Evolutionary conservation across 352 stramenopile genomes (phyloP), one percentile per base, ranked within the genome.

Genomic region (Phytophthora constricta): DNA sequence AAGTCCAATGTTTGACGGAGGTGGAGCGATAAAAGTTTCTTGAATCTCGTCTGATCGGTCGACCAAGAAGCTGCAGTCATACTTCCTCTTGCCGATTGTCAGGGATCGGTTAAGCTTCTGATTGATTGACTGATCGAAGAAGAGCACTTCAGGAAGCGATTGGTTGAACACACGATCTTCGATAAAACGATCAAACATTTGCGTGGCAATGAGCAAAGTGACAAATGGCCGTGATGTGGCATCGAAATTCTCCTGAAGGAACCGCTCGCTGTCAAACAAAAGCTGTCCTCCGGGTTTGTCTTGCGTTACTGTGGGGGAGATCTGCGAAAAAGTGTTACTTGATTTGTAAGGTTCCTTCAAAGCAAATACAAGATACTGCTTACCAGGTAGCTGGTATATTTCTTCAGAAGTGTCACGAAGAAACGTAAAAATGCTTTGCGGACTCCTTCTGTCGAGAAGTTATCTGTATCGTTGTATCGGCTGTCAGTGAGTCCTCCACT

Each of bases 61-160:
- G 20, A 92, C 85, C n/a, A 95, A 65, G 60, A 95, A 95, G 47
- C 76, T 87, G 65, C 84, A 91, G 58, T 95, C 85, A 52, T 88
- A 85, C 62, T 95, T 95, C 70, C 91, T 92, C 59, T 92, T 94
- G 3, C 83, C 82, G 31, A 93, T 82, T 9, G 72, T 80, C 33
- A 89, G 62, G 11, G 82, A 92, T 4, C 86, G 84, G 53, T 95
- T 95, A 45, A 93, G 82, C 62, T 95, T 95, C 58, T 92, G 84
- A 53, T 90, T 92, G 60, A 95, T 95, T 9, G 87, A 93, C 61
- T 93, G 84, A 45, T 95, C 87, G 49, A 95, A 95, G 68, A 95
- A 95, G 3, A 87, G 50, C 46, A 95, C 87, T 62, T 95, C 84
- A 1, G 85, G 68, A 28, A 92, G 69, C 34, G 79, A 64, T 19